A percentile compares a stretch with the other conserved stretches of the same genome.
Evolutionary conservation across 495 filamentous ascomycete species (phyloP).

Genomic region (Penicillium silybi): DNA sequence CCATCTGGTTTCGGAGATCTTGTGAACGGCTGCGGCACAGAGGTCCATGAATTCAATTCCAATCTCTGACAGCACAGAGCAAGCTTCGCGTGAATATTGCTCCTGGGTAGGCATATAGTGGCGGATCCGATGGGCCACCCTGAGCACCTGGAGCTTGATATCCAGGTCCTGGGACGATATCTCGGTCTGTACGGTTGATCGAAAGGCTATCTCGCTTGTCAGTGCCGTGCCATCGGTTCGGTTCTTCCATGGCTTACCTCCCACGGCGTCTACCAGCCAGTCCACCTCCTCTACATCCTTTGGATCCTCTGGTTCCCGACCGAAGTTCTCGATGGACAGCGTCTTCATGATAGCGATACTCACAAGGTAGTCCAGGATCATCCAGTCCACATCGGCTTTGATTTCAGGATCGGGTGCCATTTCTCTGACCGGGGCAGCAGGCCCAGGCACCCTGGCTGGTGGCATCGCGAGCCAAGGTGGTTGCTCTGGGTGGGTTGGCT

Average conservation of each 20-base stretch:
- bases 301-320: not conserved
- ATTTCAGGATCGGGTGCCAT: constrained; percentile 17
- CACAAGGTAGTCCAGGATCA: constrained; percentile 55
- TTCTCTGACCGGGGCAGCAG: not conserved
- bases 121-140: constrained; percentile 14
- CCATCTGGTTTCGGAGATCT: constrained; percentile 29
- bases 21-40: constrained; percentile 30
- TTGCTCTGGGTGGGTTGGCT: too few relatives aligned
- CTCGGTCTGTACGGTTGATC: not conserved
- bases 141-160: constrained; percentile 26
- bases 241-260: constrained; percentile 15
- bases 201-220: not conserved
- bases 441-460: not conserved
- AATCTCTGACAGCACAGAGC: constrained; percentile 35
- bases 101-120: constrained; percentile 1
- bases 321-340: constrained; percentile 8
- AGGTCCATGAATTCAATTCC: constrained; percentile 47
- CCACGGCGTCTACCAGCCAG: constrained; percentile 20
- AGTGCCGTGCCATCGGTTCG: not conserved
- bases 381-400: constrained; percentile 42
- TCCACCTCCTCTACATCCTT: constrained; percentile 8
- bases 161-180: constrained; percentile 19
- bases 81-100: not conserved
- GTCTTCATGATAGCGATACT: constrained; percentile 37
- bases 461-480: not conserved